Conservation (phyloP, 192 early-diverging fungal species). For the Umbelopsis ramanniana region DNA sequence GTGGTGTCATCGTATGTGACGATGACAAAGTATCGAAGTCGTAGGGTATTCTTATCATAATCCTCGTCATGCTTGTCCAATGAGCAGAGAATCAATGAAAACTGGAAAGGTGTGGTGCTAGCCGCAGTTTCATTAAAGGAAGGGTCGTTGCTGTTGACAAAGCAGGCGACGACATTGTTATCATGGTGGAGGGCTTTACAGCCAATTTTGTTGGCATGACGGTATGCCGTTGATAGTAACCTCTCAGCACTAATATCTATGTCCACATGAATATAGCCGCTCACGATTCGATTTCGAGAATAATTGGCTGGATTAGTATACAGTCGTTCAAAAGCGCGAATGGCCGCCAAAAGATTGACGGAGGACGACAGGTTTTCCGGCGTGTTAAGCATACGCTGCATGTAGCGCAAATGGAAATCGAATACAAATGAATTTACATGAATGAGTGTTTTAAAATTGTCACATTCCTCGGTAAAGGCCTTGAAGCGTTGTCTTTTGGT, state of each 20-base stretch:
- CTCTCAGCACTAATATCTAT: slow-evolving; percentile 16
- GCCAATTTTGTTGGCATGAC: slow-evolving; percentile 19
- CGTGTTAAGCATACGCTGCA: slow-evolving; percentile 42
- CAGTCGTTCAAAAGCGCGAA: slow-evolving; percentile 45
- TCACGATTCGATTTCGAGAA: slow-evolving; percentile 53
- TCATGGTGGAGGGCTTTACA: not conserved
- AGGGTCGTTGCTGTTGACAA: slow-evolving; percentile 19
- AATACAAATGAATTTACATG: slow-evolving; percentile 66
- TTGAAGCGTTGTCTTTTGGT: slow-evolving; percentile 45
- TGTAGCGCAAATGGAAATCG: slow-evolving; percentile 59
- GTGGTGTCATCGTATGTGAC: not conserved
- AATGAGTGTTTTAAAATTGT: slow-evolving; percentile 54
- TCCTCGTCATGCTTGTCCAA: not conserved
- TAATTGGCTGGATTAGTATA: slow-evolving; percentile 48
- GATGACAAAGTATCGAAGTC: slow-evolving; percentile 13
- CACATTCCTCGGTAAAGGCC: slow-evolving; percentile 56
- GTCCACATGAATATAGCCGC: slow-evolving; percentile 35
- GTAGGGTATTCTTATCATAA: not conserved
- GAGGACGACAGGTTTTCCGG: slow-evolving; percentile 31
- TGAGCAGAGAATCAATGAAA: slow-evolving; percentile 1
- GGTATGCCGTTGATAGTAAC: slow-evolving; percentile 25
- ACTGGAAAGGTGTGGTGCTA: not conserved
- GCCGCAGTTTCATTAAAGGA: slow-evolving; percentile 4
- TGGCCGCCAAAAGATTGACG: slow-evolving; percentile 48
- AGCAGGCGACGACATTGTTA: slow-evolving; percentile 7